phyloP scores from a whole-genome alignment of 352 stramenopile species.

The Pythium inflatum region DNA sequence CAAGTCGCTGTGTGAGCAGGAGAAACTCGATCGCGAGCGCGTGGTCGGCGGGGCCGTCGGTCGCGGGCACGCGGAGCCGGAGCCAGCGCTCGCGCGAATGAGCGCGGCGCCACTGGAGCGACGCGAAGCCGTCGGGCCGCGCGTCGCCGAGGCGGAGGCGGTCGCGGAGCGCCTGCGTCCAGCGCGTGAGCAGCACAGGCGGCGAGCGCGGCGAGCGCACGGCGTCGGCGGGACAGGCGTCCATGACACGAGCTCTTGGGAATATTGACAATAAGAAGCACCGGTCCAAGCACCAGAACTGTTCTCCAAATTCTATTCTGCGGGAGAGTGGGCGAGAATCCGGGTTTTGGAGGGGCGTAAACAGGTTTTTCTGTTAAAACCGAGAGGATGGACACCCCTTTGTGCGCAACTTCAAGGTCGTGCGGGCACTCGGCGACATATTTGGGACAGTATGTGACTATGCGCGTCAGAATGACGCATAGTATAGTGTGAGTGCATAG shows the following conservation, averaged over 20 bases:
- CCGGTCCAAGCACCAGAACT: no score
- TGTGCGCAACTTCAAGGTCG: slow-evolving; percentile 22
- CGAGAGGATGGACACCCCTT: slow-evolving; percentile 7
- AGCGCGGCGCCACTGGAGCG: slow-evolving; percentile 21
- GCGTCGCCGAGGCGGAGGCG: slow-evolving; percentile 11
- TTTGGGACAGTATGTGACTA: slow-evolving; percentile 12
- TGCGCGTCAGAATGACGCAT: no score
- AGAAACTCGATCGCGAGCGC: slow-evolving; percentile 20
- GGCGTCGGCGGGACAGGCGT: not conserved
- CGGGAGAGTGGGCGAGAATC: not conserved
- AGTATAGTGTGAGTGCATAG: no score
- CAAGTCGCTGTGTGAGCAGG: slow-evolving; percentile 8
- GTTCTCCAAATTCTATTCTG: slow-evolving; percentile 9
- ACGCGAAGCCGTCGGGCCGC: slow-evolving; percentile 23
- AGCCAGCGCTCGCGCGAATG: slow-evolving; percentile 16
- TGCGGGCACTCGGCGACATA: not conserved
- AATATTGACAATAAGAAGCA: no score
- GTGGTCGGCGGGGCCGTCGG: not conserved
- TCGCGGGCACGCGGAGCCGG: not conserved
- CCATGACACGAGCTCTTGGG: slow-evolving; percentile 1
- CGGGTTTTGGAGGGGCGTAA: slow-evolving; percentile 8
- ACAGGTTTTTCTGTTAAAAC: slow-evolving; percentile 8
- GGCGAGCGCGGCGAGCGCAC: slow-evolving; percentile 9
- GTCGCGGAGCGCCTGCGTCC: slow-evolving; percentile 14
- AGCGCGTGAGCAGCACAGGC: slow-evolving; percentile 18